Evolutionary conservation across 208 protist genomes (phyloP).

Genomic region (Phytomonas francai): DNA sequence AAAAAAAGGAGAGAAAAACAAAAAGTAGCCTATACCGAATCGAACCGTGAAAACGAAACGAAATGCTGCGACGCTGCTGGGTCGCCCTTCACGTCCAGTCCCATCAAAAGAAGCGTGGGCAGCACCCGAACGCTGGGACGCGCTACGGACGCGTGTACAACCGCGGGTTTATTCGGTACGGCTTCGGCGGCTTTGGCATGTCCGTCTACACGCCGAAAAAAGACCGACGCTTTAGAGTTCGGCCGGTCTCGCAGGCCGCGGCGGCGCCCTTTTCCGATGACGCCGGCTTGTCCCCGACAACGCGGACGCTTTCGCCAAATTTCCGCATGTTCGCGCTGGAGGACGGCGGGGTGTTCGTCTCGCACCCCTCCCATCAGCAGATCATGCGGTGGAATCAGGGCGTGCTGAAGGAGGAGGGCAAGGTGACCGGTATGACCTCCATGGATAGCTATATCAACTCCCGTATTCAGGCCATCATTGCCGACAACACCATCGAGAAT

Average conservation of each 20-base stretch:
- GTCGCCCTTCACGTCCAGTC: slow-evolving; percentile 67
- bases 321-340: slow-evolving; percentile 74
- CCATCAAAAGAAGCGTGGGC: slow-evolving; percentile 73
- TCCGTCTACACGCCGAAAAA: slow-evolving; percentile 83
- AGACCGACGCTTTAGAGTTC: slow-evolving; percentile 55
- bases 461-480: slow-evolving; percentile 84
- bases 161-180: slow-evolving; percentile 79
- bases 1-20: background rate
- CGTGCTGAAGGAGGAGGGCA: slow-evolving; percentile 56
- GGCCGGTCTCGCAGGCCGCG: slow-evolving; percentile 15
- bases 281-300: slow-evolving; percentile 46
- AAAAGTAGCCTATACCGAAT: background rate
- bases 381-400: slow-evolving; percentile 73
- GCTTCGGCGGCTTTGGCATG: slow-evolving; percentile 87
- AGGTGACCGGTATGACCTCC: slow-evolving; percentile 48
- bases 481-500: slow-evolving; percentile 85
- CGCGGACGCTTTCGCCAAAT: slow-evolving; percentile 71
- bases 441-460: slow-evolving; percentile 80
- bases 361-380: slow-evolving; percentile 75
- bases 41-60: background rate
- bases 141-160: slow-evolving; percentile 87
- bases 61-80: slow-evolving; percentile 60
- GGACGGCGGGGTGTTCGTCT: slow-evolving; percentile 74
- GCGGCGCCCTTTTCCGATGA: slow-evolving; percentile 22
- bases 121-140: slow-evolving; percentile 79